Conservation (phyloP, 2,329 filamentous ascomycete genomes). For the Trichocomaceae sp. region DNA sequence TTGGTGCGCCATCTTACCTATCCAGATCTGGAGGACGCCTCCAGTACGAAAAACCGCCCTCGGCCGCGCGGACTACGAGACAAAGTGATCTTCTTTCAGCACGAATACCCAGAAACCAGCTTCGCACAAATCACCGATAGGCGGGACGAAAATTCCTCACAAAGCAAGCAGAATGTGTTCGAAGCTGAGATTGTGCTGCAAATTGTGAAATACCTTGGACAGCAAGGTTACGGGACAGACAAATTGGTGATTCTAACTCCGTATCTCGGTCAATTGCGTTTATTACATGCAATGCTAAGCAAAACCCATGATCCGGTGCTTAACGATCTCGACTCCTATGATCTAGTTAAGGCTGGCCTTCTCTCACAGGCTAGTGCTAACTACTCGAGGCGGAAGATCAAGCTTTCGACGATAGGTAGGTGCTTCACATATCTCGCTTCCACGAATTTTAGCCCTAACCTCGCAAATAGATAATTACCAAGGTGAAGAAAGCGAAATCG, state of each 20-base stretch:
- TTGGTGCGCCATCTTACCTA: slow-evolving; percentile 56
- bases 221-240: slow-evolving; percentile 62
- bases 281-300: slow-evolving; percentile 49
- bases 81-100: slow-evolving; percentile 61
- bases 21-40: slow-evolving; percentile 52
- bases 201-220: slow-evolving; percentile 59
- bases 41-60: slow-evolving; percentile 43
- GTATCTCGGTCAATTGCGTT: slow-evolving; percentile 61
- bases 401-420: slow-evolving; percentile 64
- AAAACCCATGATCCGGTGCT: slow-evolving; percentile 57
- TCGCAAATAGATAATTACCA: slow-evolving; percentile 62
- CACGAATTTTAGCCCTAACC: neutral
- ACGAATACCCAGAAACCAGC: slow-evolving; percentile 49
- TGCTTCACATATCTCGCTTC: neutral
- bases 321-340: slow-evolving; percentile 61
- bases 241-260: slow-evolving; percentile 64
- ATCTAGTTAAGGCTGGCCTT: slow-evolving; percentile 58
- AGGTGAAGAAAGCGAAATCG: slow-evolving; percentile 68
- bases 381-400: slow-evolving; percentile 47
- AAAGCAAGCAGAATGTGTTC: slow-evolving; percentile 57
- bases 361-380: slow-evolving; percentile 49
- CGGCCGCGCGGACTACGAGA: slow-evolving; percentile 51
- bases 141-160: slow-evolving; percentile 44
- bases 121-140: slow-evolving; percentile 41
- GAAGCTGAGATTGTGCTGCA: slow-evolving; percentile 62